Conservation (phyloP, 2,329 filamentous ascomycete genomes). For the Calonectria henricotiae region DNA sequence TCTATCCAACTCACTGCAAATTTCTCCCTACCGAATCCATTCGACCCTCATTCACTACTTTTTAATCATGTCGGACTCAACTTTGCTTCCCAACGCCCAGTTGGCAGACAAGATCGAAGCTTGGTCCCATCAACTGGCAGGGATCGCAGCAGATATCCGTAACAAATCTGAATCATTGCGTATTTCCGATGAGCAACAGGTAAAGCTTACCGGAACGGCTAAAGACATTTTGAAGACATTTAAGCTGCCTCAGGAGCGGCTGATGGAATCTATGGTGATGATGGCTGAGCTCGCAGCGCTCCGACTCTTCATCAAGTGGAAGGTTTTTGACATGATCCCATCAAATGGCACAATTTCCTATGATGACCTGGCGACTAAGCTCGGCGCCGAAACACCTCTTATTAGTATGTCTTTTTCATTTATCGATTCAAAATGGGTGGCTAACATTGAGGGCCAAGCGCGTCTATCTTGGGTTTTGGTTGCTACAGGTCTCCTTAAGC, state of each 20-base stretch:
- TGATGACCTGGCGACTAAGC: neutral
- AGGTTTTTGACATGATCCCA: constrained; percentile 23
- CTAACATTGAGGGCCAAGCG: neutral
- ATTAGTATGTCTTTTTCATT: neutral
- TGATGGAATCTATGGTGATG: constrained; percentile 4
- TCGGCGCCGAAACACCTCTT: constrained; percentile 22
- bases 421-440: too few relatives aligned
- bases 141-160: neutral
- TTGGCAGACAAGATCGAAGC: constrained; percentile 15
- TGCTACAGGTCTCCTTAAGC: constrained; percentile 16
- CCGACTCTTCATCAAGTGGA: constrained; percentile 29
- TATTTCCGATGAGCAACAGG: neutral
- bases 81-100: neutral
- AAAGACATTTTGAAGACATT: constrained; percentile 5
- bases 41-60: neutral
- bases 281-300: constrained; percentile 23
- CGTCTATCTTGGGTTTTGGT: constrained; percentile 20
- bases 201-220: neutral
- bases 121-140: constrained; percentile 20
- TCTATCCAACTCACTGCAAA: neutral
- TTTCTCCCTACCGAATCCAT: neutral
- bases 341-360: constrained; percentile 4
- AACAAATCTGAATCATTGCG: neutral
- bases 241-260: neutral
- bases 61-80: neutral